Evolutionary conservation across 192 early-diverging fungal species (phyloP), one percentile per base, ranked within the genome.

Genomic region (Pilaira anomala): DNA sequence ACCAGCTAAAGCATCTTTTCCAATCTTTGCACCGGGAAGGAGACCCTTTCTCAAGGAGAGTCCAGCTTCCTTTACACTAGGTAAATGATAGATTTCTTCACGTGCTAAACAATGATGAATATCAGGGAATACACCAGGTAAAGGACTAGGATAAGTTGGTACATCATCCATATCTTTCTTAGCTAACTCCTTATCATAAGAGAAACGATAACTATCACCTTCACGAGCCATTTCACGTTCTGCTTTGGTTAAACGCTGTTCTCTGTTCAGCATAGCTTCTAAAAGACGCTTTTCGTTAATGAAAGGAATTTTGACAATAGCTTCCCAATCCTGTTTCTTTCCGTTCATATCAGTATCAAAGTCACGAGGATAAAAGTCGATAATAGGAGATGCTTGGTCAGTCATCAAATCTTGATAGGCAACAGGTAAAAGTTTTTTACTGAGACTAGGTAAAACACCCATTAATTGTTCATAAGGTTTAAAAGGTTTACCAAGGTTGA

Each of bases 291-390:
- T 73, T 65, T 94, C 84, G 54, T 99, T 93, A 60, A 98, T 97
- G 72, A 99, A 99, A 12, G 95, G 91, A 51, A 99, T 89, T 50
- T 92, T 85, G n/a, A 97, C 94, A n/a, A 99, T 88, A 16, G 94
- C 96, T 78, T 99, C 96, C 95, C 96, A 99, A 3, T 88, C 87
- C 76, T 92, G 89, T 71, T 96, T 97, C 80, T 99, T 99, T 60
- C 97, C 97, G 72, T 99, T 99, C 82, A 97, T 79, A 66, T 99
- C 97, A 13, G 92, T 78, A 3, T 89, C 87, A 78, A 99, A 98
- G 33, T 90, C 85, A 28, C 71, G 78, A 29, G 97, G 97, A 80
- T 93, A 99, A 73, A 98, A 89, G 61, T 99, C 95, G 68, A 87
- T 91, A 48, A 99, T 96, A 3, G 92, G 91, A n/a, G 91, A 94